Evolutionary conservation across 1,139 yeast genomes (phyloP).

Genomic region (Kazachstania sp.): DNA sequence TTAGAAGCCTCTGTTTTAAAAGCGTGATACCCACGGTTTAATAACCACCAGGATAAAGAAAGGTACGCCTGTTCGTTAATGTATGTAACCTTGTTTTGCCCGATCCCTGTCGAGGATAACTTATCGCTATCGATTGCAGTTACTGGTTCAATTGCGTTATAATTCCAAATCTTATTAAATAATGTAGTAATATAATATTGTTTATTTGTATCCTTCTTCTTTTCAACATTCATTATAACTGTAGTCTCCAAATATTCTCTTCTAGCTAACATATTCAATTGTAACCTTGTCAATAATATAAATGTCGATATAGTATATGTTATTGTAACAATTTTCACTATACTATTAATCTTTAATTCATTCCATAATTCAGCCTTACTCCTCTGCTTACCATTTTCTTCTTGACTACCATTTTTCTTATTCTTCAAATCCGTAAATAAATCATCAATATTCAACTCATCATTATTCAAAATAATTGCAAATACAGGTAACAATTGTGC

Average conservation of each 20-base stretch:
- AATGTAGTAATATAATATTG: slow-evolving; percentile 15
- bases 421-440: slow-evolving; percentile 21
- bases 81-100: slow-evolving; percentile 8
- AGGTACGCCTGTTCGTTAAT: slow-evolving; percentile 72
- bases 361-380: slow-evolving; percentile 80
- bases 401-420: slow-evolving; percentile 13
- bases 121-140: not conserved
- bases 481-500: slow-evolving; percentile 76
- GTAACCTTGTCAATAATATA: slow-evolving; percentile 70
- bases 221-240: slow-evolving; percentile 46
- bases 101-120: not conserved
- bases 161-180: slow-evolving; percentile 14
- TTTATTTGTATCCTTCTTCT: slow-evolving; percentile 31
- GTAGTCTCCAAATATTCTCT: slow-evolving; percentile 78
- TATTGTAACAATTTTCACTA: slow-evolving; percentile 66
- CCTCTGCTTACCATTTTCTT: slow-evolving; percentile 8
- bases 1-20: slow-evolving; percentile 47
- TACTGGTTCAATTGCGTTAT: not conserved
- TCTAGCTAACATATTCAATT: slow-evolving; percentile 80
- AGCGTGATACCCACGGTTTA: slow-evolving; percentile 74
- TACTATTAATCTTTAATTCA: slow-evolving; percentile 64
- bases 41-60: slow-evolving; percentile 88
- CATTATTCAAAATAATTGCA: slow-evolving; percentile 32
- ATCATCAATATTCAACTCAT: slow-evolving; percentile 24
- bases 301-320: slow-evolving; percentile 63